phyloP scores from a whole-genome alignment of 1,284 basidiomycete genomes.

The Stygiomarasmius scandens region DNA sequence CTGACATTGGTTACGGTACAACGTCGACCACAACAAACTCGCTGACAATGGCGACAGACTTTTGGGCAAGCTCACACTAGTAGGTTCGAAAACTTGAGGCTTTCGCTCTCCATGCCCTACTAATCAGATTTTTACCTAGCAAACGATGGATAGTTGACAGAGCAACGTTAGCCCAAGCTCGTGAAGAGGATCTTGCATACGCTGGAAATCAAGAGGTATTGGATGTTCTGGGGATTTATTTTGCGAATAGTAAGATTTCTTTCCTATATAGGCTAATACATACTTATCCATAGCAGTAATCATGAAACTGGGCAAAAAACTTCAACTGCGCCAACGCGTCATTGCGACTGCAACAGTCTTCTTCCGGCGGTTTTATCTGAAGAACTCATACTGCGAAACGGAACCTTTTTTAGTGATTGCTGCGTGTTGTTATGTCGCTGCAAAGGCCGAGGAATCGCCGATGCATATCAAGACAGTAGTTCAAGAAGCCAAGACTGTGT shows the following conservation, averaged over 20 bases:
- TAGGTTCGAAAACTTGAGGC: slow-evolving; percentile 39
- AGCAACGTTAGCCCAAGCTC: slow-evolving; percentile 71
- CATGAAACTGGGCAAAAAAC: slow-evolving; percentile 83
- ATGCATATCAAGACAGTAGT: slow-evolving; percentile 93
- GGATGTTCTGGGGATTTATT: slow-evolving; percentile 83
- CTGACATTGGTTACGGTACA: too few relatives aligned
- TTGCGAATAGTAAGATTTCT: slow-evolving; percentile 68
- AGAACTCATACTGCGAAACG: slow-evolving; percentile 92
- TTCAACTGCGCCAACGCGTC: slow-evolving; percentile 84
- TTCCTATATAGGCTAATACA: not conserved
- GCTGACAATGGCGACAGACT: slow-evolving; percentile 80
- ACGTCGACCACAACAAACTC: too few relatives aligned
- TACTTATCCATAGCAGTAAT: slow-evolving; percentile 57
- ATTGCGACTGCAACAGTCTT: slow-evolving; percentile 94
- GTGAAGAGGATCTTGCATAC: slow-evolving; percentile 75
- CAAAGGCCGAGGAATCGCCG: slow-evolving; percentile 95
- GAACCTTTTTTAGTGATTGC: slow-evolving; percentile 92
- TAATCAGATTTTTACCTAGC: slow-evolving; percentile 49
- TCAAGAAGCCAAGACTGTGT: slow-evolving; percentile 79
- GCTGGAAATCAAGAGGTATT: slow-evolving; percentile 75
- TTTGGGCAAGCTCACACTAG: slow-evolving; percentile 77
- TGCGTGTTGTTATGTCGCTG: slow-evolving; percentile 93
- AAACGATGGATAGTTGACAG: slow-evolving; percentile 89
- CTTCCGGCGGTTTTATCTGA: slow-evolving; percentile 93
- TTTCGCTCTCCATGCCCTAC: slow-evolving; percentile 6